Evolutionary conservation across 1,139 yeast species (phyloP), one percentile per base, ranked within the genome.

Genomic region (Diutina mesorugosa): DNA sequence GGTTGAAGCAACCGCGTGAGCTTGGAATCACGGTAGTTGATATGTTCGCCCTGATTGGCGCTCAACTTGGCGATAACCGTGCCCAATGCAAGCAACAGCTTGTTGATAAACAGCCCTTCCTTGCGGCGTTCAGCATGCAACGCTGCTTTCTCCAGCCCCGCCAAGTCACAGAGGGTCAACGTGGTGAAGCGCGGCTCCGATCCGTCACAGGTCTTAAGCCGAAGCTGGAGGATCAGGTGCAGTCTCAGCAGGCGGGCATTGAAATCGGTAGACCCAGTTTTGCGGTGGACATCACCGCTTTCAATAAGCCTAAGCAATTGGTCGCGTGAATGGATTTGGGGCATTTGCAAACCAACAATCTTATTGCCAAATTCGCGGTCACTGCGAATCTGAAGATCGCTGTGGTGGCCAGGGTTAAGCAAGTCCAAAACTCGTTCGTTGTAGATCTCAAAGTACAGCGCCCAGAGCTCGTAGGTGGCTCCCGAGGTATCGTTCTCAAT

Each of bases 61-160:
- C 90, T 84, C 48, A 91, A 74, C 62, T 89, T 84, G 45, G 95
- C 83, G 57, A 91, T 90, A 18, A 91, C 97, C 0, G 96, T 89
- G 9, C 97, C 90, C 57, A 91, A 76, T 0, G 98, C 95, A 58
- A 93, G 73, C 53, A 91, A 77, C 0, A 97, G 90, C 67, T 90
- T 89, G 72, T 93, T 93, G 66, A 93, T 93, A 66, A 79, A 91
- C 0, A 97, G 81, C 26, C 98, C 98, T 71, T 93, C 98, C 67
- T 90, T 88, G 58, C 97, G 75, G 63, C 98, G 78, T 64, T 85
- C 97, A 0, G 77, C 71, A 65, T 90, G 90, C 1, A 87, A 78
- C 0, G 95, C 85, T 0, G 97, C 98, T 58, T 89, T 78, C 69
- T 93, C 99, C 18, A 96, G 87, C 28, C 99, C 99, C 0, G 99